Conservation (phyloP, 2,329 filamentous ascomycete genomes). For the Mycosphaerelloides madeirae region DNA sequence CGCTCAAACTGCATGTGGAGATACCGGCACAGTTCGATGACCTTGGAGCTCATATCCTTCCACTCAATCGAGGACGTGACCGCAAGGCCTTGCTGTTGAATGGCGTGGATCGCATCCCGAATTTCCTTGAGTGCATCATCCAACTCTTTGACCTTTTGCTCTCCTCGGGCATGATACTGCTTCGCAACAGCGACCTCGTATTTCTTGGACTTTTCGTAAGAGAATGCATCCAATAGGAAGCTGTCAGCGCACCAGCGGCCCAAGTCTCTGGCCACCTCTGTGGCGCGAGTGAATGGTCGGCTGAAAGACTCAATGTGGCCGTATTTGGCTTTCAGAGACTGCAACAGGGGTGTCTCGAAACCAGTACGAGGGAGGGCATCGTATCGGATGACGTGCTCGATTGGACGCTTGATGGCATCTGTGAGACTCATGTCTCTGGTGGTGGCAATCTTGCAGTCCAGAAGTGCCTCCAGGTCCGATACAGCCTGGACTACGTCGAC, state of each 20-base stretch:
- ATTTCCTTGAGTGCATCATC: conserved; percentile 55
- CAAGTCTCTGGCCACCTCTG: conserved; percentile 59
- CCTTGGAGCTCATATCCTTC: conserved; percentile 65
- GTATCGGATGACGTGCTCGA: conserved; percentile 55
- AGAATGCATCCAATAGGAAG: conserved; percentile 39
- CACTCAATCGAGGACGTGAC: conserved; percentile 2
- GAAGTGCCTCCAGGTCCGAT: conserved; percentile 64
- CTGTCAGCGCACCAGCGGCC: conserved; percentile 82
- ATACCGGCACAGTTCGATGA: conserved; percentile 56
- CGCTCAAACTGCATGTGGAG: conserved; percentile 60
- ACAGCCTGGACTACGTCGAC: conserved; percentile 65
- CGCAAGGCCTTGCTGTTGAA: conserved; percentile 14
- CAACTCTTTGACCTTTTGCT: conserved; percentile 34
- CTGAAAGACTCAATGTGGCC: conserved; percentile 51
- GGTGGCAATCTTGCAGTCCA: conserved; percentile 81
- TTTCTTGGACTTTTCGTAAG: conserved; percentile 18
- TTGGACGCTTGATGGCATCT: conserved; percentile 55
- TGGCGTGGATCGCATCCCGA: conserved; percentile 49
- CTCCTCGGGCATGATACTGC: conserved; percentile 30
- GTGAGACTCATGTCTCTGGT: conserved; percentile 57
- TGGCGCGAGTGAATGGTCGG: conserved; percentile 56
- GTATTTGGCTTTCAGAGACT: conserved; percentile 51
- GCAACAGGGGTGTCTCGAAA: conserved; percentile 62
- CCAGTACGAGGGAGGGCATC: conserved; percentile 46
- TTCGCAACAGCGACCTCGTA: conserved; percentile 24